Conservation (phyloP, 2,329 filamentous ascomycete genomes). For the Calonectria hongkongensis region DNA sequence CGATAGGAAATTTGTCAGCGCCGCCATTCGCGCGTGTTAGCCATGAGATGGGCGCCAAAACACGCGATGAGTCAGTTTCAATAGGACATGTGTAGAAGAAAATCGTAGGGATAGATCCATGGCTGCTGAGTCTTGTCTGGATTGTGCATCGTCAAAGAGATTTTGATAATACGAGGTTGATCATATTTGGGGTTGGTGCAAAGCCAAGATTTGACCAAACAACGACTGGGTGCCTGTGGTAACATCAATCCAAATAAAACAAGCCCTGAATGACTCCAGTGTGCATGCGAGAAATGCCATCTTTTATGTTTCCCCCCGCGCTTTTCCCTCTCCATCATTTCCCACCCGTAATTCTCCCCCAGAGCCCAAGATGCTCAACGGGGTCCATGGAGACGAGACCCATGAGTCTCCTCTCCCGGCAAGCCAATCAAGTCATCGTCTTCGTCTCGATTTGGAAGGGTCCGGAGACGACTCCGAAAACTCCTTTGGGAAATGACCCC, state of each 20-base stretch:
- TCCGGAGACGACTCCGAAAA: constrained; percentile 50
- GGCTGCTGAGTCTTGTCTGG: not conserved
- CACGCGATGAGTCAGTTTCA: constrained; percentile 13
- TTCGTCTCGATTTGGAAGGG: constrained; percentile 45
- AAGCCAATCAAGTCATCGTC: constrained; percentile 44
- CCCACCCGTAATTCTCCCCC: not conserved
- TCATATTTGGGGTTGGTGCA: not conserved
- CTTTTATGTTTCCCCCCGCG: not conserved
- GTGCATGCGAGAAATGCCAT: not conserved
- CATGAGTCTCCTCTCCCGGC: not conserved
- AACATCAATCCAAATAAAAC: not conserved
- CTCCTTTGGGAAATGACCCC: constrained; percentile 43
- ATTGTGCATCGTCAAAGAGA: not conserved
- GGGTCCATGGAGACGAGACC: not conserved
- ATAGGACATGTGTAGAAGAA: not conserved
- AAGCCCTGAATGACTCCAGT: not conserved
- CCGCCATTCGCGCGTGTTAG: not conserved
- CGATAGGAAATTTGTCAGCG: constrained; percentile 7
- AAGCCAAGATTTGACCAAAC: not conserved
- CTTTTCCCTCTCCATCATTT: no score
- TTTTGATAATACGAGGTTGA: not conserved
- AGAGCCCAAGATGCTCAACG: not conserved
- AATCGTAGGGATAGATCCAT: not conserved
- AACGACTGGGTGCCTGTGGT: not conserved
- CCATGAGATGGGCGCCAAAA: not conserved